A percentile compares a stretch with the other conserved stretches of the same genome.
Evolutionary conservation across 352 stramenopile species (phyloP).

Genomic region (Phytophthora tentaculata): DNA sequence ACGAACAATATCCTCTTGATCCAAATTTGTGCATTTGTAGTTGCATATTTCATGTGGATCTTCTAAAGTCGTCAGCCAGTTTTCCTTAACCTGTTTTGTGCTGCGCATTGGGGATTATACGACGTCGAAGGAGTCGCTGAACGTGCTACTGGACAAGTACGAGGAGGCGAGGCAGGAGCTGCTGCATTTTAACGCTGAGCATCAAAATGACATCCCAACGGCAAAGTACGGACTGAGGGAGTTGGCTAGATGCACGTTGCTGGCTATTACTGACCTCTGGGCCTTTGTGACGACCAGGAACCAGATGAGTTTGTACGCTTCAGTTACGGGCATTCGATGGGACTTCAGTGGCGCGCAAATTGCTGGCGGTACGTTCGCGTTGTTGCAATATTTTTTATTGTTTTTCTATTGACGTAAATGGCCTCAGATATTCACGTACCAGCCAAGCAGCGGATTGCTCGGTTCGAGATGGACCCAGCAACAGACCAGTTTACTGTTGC

Average conservation of each 20-base stretch:
- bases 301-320: slow-evolving; percentile 79
- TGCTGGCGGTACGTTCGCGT: slow-evolving; percentile 41
- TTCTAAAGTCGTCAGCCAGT: slow-evolving; percentile 2
- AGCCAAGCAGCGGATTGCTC: slow-evolving; percentile 56
- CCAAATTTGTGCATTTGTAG: slow-evolving; percentile 5
- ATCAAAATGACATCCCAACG: slow-evolving; percentile 72
- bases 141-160: slow-evolving; percentile 70
- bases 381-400: no score
- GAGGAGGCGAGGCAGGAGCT: slow-evolving; percentile 66
- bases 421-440: slow-evolving; percentile 69
- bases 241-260: neutral
- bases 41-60: slow-evolving; percentile 10
- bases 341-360: slow-evolving; percentile 63
- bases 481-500: slow-evolving; percentile 61
- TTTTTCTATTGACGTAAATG: neutral
- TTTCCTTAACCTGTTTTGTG: slow-evolving; percentile 33
- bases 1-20: slow-evolving; percentile 71
- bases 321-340: slow-evolving; percentile 83
- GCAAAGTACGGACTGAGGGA: slow-evolving; percentile 55
- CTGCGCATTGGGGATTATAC: slow-evolving; percentile 21
- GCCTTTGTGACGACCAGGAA: slow-evolving; percentile 45
- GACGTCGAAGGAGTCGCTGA: slow-evolving; percentile 68
- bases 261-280: neutral
- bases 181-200: slow-evolving; percentile 60
- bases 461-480: slow-evolving; percentile 64